These are phyloP conservation scores for Glycine tomentella DNA, from an alignment of 306 rosid species.

Conservation along the genomic window DNA sequence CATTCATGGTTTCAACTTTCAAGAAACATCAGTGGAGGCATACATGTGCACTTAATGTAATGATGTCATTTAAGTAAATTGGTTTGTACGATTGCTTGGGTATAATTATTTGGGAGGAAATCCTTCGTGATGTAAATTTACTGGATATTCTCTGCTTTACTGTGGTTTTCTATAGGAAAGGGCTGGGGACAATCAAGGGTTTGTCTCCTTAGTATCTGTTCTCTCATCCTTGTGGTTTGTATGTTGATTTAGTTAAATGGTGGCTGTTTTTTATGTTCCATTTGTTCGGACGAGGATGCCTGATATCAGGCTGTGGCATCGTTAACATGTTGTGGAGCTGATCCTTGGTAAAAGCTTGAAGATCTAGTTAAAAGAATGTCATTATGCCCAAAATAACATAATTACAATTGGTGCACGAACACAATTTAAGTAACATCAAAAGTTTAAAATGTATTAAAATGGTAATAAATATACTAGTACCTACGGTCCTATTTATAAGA, in stretches of 20 bases:
- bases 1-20: conserved; percentile 10
- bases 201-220: neutral
- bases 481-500: no score
- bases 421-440: neutral
- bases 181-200: no score
- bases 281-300: neutral
- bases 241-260: neutral
- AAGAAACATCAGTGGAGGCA: neutral
- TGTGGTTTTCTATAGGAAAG: conserved; percentile 44
- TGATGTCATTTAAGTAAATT: conserved; percentile 22
- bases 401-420: neutral
- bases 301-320: neutral
- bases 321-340: neutral
- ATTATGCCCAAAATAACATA: neutral
- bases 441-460: neutral
- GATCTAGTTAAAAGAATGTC: neutral
- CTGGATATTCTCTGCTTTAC: conserved; percentile 38
- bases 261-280: neutral
- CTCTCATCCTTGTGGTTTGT: neutral
- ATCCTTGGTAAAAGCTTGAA: neutral
- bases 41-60: conserved; percentile 35
- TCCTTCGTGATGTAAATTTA: conserved; percentile 55
- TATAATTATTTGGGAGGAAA: conserved; percentile 61
- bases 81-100: conserved; percentile 45
- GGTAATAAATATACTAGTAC: no score